phyloP scores from a whole-genome alignment of 2,329 filamentous ascomycete species.

The Colletotrichum truncatum region DNA sequence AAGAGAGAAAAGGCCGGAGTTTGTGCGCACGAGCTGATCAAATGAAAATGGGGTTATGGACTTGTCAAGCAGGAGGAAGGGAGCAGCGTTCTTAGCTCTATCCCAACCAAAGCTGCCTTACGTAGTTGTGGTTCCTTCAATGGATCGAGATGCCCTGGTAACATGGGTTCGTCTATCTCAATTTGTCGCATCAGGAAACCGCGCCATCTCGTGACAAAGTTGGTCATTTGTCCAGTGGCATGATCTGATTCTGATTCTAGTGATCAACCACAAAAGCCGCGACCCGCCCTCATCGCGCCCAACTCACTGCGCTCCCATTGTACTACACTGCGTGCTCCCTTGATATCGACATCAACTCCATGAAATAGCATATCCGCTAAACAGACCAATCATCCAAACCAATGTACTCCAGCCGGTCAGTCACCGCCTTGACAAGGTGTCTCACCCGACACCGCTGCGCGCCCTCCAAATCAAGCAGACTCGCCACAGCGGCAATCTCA shows the following conservation, averaged over 20 bases:
- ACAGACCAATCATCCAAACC: background rate
- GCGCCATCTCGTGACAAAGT: background rate
- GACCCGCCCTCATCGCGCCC: background rate
- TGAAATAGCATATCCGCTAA: background rate
- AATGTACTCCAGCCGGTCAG: background rate
- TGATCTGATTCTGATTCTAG: slow-evolving; percentile 1
- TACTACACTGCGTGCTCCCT: background rate
- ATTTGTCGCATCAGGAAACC: background rate
- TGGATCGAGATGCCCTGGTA: slow-evolving; percentile 13
- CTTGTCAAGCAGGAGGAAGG: slow-evolving; percentile 8
- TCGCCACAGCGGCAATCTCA: background rate
- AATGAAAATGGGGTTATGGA: slow-evolving; percentile 16
- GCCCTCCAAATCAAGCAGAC: background rate
- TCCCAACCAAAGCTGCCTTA: slow-evolving; percentile 1
- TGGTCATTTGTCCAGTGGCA: background rate
- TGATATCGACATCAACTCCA: background rate
- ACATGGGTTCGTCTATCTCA: slow-evolving; percentile 9
- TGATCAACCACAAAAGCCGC: background rate
- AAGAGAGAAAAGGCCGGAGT: slow-evolving; percentile 5
- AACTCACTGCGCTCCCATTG: background rate
- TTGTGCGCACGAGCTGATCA: slow-evolving; percentile 17
- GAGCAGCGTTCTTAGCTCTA: background rate
- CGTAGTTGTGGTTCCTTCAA: slow-evolving; percentile 18
- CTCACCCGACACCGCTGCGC: slow-evolving; percentile 14
- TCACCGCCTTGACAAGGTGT: slow-evolving; percentile 22